phyloP scores from a whole-genome alignment of 768 basidiomycete genomes.

The Mycena metata region DNA sequence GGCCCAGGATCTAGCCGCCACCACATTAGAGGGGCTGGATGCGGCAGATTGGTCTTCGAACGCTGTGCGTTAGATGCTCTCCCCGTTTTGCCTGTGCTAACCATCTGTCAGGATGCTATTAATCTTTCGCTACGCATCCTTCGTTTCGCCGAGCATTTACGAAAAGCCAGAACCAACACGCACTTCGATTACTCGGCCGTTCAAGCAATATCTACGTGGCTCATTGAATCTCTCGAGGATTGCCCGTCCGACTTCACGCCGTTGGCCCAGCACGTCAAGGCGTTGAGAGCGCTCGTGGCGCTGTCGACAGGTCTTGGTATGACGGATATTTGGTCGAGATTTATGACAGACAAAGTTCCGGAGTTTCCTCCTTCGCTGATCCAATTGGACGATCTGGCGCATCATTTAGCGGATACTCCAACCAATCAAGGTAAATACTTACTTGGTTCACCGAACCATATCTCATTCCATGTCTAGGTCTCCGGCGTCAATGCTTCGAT shows the following conservation, averaged over 20 bases:
- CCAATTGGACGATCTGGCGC: constrained; percentile 43
- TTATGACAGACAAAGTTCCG: constrained; percentile 50
- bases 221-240: constrained; percentile 57
- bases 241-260: constrained; percentile 50
- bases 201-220: constrained; percentile 69
- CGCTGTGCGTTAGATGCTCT: constrained; percentile 43
- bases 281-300: constrained; percentile 64
- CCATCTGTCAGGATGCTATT: constrained; percentile 47
- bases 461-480: constrained; percentile 43
- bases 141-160: constrained; percentile 57
- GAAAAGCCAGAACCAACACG: constrained; percentile 51
- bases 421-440: constrained; percentile 27
- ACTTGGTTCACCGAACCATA: neutral
- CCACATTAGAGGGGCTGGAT: constrained; percentile 33
- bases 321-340: constrained; percentile 75
- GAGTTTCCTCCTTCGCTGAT: constrained; percentile 32
- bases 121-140: constrained; percentile 54
- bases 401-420: constrained; percentile 33
- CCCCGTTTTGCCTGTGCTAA: constrained; percentile 3
- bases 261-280: constrained; percentile 49
- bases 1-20: constrained; percentile 31
- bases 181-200: constrained; percentile 77
- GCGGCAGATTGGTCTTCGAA: constrained; percentile 13
- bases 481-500: constrained; percentile 58
- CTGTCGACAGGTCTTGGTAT: constrained; percentile 81